Evolutionary conservation across 2,329 filamentous ascomycete species (phyloP).

Genomic region (Pseudogymnoascus sp.): DNA sequence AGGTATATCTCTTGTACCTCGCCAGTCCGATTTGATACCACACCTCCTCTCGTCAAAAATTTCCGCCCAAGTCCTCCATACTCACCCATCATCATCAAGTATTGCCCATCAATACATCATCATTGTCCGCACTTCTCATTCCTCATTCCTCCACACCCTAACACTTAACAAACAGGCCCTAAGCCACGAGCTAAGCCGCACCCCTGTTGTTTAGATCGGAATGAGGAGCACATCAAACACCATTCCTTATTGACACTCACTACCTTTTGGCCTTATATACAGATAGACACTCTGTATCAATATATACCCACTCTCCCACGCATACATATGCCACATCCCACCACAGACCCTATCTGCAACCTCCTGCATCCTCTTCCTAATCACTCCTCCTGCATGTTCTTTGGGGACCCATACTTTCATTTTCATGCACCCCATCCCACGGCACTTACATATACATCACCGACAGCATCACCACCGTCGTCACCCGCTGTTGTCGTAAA

Average conservation of each 20-base stretch:
- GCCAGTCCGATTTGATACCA: not conserved
- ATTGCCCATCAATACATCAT: not conserved
- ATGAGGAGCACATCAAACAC: not conserved
- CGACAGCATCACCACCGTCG: not conserved
- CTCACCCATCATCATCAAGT: not conserved
- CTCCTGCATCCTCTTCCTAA: not conserved
- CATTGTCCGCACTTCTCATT: not conserved
- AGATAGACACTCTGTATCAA: not conserved
- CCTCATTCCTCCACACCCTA: not conserved
- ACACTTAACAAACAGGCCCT: not conserved
- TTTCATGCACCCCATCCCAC: slow-evolving; percentile 3
- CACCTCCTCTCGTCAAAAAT: not conserved
- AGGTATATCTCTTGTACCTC: not conserved
- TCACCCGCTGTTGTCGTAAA: not conserved
- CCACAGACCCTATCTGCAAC: not conserved
- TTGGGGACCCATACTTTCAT: not conserved
- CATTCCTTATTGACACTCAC: not conserved
- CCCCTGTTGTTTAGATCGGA: not conserved
- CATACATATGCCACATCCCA: not conserved
- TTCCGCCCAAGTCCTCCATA: not conserved
- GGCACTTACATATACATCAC: slow-evolving; percentile 3
- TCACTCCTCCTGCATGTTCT: not conserved
- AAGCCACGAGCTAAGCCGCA: not conserved
- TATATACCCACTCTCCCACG: slow-evolving; percentile 1
- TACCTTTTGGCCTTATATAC: not conserved